Evolutionary conservation across 2,329 filamentous ascomycete genomes (phyloP), one percentile per base, ranked within the genome.

Genomic region (Sporothrix schenckii): DNA sequence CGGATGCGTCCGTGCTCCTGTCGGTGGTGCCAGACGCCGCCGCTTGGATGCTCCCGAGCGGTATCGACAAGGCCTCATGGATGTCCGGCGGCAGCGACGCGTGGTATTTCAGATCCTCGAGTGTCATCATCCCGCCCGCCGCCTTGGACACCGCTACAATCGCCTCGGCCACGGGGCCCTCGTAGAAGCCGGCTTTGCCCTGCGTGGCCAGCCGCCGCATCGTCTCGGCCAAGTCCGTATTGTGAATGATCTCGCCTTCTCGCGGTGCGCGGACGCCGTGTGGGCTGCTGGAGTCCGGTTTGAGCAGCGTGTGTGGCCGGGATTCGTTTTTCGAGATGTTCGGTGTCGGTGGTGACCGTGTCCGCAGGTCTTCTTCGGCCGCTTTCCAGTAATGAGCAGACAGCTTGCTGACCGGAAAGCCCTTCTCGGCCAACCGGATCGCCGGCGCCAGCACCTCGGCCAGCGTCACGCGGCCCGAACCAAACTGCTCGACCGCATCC

Each of bases 111-210:
- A 98, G 81, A 76, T 98, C 94, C 1, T 93, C 92, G 1, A 94
- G 81, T 4, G 89, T 89, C 39, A 97, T 81, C 73, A 89, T 87
- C 0, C 93, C 93, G 10, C 94, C 94, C 0, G 89, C 85, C 68
- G 91, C 88, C 72, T 87, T 83, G 0, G 93, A 88, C 0, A 92
- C 92, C 75, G 92, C 90, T 54, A 97, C 86, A 6, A 97, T 83
- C 72, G 89, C 89, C 76, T 95, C 87, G 1, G 92, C 94, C 56
- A 97, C 88, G 14, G 88, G 84, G 0, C 94, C 94, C 52, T 89
- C 86, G 78, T 98, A 98, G 81, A 97, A 98, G 0, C 94, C 94
- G 73, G 88, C 87, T 80, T 94, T 97, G 6, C 93, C 93, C 68
- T 96, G 84, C 41, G 88, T 85, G 0, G 89, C 94, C 10, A 98